These are phyloP conservation scores for Aspergillus sp. DNA, from an alignment of 2,329 filamentous ascomycete species.

Conservation along the genomic window DNA sequence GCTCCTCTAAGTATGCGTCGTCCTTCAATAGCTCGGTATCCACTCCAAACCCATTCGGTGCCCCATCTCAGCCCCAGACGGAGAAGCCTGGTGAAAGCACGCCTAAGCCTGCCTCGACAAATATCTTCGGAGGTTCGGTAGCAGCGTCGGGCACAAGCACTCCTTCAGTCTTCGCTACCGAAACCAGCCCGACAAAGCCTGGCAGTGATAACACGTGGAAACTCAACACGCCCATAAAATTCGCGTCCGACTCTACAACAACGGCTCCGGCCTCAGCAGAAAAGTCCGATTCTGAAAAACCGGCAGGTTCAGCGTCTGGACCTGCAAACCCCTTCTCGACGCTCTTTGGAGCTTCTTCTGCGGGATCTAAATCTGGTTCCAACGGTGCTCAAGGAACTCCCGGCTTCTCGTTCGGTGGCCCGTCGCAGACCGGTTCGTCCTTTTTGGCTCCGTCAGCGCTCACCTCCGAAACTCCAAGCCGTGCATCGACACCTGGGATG, in stretches of 20 bases:
- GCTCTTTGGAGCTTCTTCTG: conserved; percentile 29
- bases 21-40: conserved; percentile 26
- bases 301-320: conserved; percentile 19
- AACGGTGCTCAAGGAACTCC: conserved; percentile 22
- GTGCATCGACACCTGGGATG: conserved; percentile 48
- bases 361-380: conserved; percentile 18
- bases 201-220: conserved; percentile 50
- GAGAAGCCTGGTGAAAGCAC: conserved; percentile 12
- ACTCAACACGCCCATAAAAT: conserved; percentile 49
- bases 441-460: conserved; percentile 30
- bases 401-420: conserved; percentile 44
- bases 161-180: conserved; percentile 19
- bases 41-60: conserved; percentile 24
- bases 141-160: conserved; percentile 15
- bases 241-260: conserved; percentile 34
- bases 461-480: conserved; percentile 42
- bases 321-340: conserved; percentile 29
- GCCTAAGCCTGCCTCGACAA: conserved; percentile 18
- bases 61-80: conserved; percentile 10
- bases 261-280: conserved; percentile 24
- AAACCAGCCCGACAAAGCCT: conserved; percentile 12
- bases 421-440: conserved; percentile 20
- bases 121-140: conserved; percentile 30
- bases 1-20: conserved; percentile 25
- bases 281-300: conserved; percentile 26